phyloP scores from a whole-genome alignment of 768 basidiomycete species.

The Lyophyllum atratum region DNA sequence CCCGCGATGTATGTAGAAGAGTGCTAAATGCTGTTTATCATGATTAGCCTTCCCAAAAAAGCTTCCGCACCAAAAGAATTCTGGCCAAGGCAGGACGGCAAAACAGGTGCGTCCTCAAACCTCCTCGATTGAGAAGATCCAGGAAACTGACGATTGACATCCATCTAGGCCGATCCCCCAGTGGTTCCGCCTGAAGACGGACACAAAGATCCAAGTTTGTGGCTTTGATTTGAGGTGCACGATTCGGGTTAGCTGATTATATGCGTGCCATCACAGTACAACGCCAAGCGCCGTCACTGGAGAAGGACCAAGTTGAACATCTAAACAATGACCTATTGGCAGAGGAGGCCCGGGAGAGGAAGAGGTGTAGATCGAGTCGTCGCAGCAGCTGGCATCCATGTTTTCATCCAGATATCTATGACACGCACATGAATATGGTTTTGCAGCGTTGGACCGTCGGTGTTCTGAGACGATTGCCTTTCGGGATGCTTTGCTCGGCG shows the following conservation, averaged over 20 bases:
- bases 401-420: constrained; percentile 18
- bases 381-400: constrained; percentile 19
- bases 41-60: constrained; percentile 94
- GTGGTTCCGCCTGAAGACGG: constrained; percentile 98
- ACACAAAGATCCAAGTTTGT: constrained; percentile 89
- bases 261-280: constrained; percentile 55
- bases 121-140: not conserved
- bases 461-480: not conserved
- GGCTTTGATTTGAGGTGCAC: not conserved
- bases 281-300: constrained; percentile 98
- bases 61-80: constrained; percentile 95
- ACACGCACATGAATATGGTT: constrained; percentile 22
- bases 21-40: constrained; percentile 11
- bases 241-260: constrained; percentile 3
- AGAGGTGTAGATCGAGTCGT: constrained; percentile 2
- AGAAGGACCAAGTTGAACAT: constrained; percentile 98
- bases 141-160: not conserved
- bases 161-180: constrained; percentile 87
- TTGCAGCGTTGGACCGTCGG: not conserved
- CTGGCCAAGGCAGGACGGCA: constrained; percentile 95
- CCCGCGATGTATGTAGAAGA: not conserved
- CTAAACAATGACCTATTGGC: constrained; percentile 39
- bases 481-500: not conserved
- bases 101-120: constrained; percentile 71
- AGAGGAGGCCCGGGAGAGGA: not conserved